phyloP scores from a whole-genome alignment of 1,139 yeast genomes.

The Geotrichum aggregatum region DNA sequence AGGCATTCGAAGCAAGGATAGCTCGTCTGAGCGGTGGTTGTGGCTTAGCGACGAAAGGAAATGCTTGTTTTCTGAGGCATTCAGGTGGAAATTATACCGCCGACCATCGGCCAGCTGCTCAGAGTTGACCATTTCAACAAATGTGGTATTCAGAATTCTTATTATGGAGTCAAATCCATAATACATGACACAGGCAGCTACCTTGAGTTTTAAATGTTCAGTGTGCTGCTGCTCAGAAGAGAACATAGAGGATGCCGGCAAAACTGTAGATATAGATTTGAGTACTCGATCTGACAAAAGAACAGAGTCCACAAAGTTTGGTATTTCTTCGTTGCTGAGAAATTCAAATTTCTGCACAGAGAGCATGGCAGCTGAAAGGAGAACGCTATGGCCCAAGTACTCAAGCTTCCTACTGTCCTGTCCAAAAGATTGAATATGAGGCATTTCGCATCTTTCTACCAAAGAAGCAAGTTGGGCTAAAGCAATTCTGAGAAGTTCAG shows the following conservation, averaged over 20 bases:
- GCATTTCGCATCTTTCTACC: conserved; percentile 9
- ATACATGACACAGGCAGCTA: conserved; percentile 36
- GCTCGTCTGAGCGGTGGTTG: not conserved
- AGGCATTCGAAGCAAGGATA: conserved; percentile 5
- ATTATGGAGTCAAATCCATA: conserved; percentile 14
- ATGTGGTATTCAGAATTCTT: conserved; percentile 24
- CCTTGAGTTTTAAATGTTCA: conserved; percentile 40
- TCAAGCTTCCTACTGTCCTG: conserved; percentile 39
- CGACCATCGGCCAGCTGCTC: conserved; percentile 50
- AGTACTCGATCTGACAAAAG: conserved; percentile 7
- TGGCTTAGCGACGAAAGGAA: not conserved
- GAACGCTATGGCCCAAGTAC: conserved; percentile 52
- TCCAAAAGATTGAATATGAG: conserved; percentile 3
- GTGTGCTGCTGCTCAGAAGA: conserved; percentile 7
- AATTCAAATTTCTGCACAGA: conserved; percentile 45
- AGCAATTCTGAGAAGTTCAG: conserved; percentile 2
- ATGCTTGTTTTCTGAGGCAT: not conserved
- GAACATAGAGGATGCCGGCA: conserved; percentile 9
- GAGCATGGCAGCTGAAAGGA: conserved; percentile 52
- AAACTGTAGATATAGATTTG: conserved; percentile 8
- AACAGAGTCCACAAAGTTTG: not conserved
- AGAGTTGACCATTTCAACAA: conserved; percentile 56
- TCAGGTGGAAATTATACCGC: conserved; percentile 5
- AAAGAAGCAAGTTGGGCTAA: conserved; percentile 8
- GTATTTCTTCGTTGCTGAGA: not conserved